Evolutionary conservation across 2,329 filamentous ascomycete species (phyloP).

Genomic region (Cladophialophora carrionii): DNA sequence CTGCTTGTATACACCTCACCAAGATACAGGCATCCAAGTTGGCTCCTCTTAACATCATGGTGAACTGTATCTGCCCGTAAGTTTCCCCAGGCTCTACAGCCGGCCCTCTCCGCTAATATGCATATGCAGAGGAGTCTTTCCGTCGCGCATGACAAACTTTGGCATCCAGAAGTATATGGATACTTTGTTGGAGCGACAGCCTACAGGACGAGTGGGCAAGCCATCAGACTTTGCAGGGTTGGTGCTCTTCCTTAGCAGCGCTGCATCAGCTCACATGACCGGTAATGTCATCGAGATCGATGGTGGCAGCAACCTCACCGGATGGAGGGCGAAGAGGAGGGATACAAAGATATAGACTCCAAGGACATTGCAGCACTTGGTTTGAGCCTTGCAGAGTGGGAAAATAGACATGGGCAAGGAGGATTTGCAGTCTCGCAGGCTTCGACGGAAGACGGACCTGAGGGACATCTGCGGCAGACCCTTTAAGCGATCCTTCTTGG

Average conservation of each 20-base stretch:
- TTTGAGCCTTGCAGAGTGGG: background rate
- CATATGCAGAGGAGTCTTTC: slow-evolving; percentile 54
- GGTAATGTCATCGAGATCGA: slow-evolving; percentile 54
- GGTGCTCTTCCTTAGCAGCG: slow-evolving; percentile 50
- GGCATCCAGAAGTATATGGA: slow-evolving; percentile 56
- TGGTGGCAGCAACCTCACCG: slow-evolving; percentile 51
- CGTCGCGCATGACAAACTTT: slow-evolving; percentile 60
- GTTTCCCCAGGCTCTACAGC: background rate
- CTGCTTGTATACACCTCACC: slow-evolving; percentile 58
- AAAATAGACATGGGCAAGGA: background rate
- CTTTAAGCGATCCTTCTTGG: slow-evolving; percentile 15
- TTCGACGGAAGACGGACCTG: background rate
- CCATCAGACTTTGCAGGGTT: slow-evolving; percentile 54
- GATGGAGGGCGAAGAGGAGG: slow-evolving; percentile 46
- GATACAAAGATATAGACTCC: slow-evolving; percentile 34
- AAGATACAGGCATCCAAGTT: slow-evolving; percentile 57
- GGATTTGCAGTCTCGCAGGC: background rate
- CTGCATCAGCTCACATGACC: slow-evolving; percentile 50
- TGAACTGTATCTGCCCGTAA: slow-evolving; percentile 48
- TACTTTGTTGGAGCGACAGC: slow-evolving; percentile 52
- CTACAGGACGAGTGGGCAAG: slow-evolving; percentile 53
- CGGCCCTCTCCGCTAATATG: slow-evolving; percentile 7
- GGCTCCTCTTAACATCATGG: slow-evolving; percentile 58
- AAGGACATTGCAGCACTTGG: background rate
- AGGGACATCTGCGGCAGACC: background rate